Base-by-base conservation (phyloP, 352 stramenopile genomes). In the Phytopythium ostracodes region DNA sequence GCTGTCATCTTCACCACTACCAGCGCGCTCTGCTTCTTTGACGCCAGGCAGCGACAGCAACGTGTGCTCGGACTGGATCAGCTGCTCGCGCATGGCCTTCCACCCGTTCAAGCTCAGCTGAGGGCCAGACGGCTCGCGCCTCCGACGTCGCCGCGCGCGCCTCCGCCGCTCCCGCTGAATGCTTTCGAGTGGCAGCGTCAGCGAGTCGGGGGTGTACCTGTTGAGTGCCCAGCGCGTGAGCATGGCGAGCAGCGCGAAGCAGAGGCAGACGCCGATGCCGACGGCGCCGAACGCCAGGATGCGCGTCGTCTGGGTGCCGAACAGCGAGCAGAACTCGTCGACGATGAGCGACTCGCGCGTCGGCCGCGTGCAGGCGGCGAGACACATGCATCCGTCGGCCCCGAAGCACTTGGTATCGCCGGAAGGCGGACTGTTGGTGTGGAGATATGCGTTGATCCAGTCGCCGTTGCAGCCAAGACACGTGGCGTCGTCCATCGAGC, bases 31-130 rank as follows among this genome's bases (percentile, higher is more conserved):
- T 24, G 31, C 55, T 24, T 44, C 52, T 8, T 33, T 25, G 50
- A 33, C 27, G 0, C 11, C 54, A 4, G 54, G 54, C 18, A 36
- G 17, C 10, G 22, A 35, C 4, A 60, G 36, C 33, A 38, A 25
- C 22, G 35, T 18, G 35, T 73, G 59, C 59, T 79, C 72, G n/a
- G 29, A 71, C 6, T 70, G 70, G 31, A 77, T 68, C 20, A 83
- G 63, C 35, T 81, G 76, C 49, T 87, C 77, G 18, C 75, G 68
- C 73, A 81, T 81, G 24, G 60, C 59, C 44, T 69, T 68, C 77
- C 77, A 87, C 8, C 77, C 77, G n/a, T 70, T 76, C 58, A 87
- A 60, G 55, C 60, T 77, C 40, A 87, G 56, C 20, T 73, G 64
- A 24, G 68, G 66, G 25, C 63, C 25, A 40, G 42, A 38, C 20